phyloP scores from a whole-genome alignment of 148 eudicot genomes.

The Limonium bicolor region DNA sequence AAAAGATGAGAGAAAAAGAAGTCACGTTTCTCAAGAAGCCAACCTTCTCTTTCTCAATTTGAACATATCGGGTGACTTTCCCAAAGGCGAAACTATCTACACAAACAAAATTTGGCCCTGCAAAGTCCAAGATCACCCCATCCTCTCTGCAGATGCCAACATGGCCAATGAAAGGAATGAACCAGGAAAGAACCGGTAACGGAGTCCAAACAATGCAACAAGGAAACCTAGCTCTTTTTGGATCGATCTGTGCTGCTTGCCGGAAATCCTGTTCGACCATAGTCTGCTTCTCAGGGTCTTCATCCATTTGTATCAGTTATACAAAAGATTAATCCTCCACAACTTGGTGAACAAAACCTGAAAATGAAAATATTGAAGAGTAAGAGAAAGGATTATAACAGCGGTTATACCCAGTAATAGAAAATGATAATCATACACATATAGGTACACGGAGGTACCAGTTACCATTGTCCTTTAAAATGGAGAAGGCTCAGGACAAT shows the following conservation, averaged over 20 bases:
- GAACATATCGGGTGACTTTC: slow-evolving; percentile 58
- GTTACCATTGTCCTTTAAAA: no score
- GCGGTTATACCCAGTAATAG: no score
- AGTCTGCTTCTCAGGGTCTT: slow-evolving; percentile 34
- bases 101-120: slow-evolving; percentile 87
- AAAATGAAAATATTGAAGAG: no score
- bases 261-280: slow-evolving; percentile 23
- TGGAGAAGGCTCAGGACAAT: no score
- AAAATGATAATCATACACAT: no score
- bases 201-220: slow-evolving; percentile 92
- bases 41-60: slow-evolving; percentile 61
- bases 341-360: no score
- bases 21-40: background rate
- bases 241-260: slow-evolving; percentile 48
- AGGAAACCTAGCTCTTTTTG: slow-evolving; percentile 59
- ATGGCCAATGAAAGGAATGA: slow-evolving; percentile 85
- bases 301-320: slow-evolving; percentile 24
- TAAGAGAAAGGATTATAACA: no score
- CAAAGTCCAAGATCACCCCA: slow-evolving; percentile 89
- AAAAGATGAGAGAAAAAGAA: background rate
- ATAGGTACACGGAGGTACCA: no score
- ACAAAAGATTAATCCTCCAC: no score
- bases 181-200: slow-evolving; percentile 86
- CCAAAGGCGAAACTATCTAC: slow-evolving; percentile 92
- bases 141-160: slow-evolving; percentile 92